Conservation (phyloP, 2,329 filamentous ascomycete genomes). For the Colletotrichum nymphaeae region DNA sequence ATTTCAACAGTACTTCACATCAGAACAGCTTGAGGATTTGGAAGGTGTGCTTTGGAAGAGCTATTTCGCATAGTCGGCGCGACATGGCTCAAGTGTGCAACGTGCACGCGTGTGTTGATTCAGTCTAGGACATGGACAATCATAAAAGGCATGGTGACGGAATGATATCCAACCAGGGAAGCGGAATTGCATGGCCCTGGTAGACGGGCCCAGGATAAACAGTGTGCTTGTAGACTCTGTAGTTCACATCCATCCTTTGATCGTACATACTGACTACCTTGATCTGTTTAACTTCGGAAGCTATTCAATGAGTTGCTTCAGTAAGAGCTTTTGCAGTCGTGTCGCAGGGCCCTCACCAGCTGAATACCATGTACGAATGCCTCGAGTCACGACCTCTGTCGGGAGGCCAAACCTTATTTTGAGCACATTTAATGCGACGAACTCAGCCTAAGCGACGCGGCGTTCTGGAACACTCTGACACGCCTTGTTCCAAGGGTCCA, state of each 20-base stretch:
- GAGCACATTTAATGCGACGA: background rate
- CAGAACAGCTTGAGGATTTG: constrained; percentile 93
- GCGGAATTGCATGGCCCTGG: constrained; percentile 5
- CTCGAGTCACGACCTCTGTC: background rate
- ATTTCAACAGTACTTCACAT: constrained; percentile 76
- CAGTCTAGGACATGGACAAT: background rate
- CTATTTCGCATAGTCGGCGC: constrained; percentile 81
- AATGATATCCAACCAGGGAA: constrained; percentile 22
- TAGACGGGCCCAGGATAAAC: constrained; percentile 23
- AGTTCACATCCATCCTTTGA: background rate
- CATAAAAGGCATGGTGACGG: constrained; percentile 9
- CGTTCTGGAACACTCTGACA: constrained; percentile 7
- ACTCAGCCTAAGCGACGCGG: background rate
- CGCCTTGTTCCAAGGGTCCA: background rate
- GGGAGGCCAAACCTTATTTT: background rate
- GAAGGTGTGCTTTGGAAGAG: constrained; percentile 99
- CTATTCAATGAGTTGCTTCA: too few relatives aligned
- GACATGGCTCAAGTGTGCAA: background rate
- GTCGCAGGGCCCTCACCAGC: background rate
- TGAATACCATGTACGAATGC: background rate
- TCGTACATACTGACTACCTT: background rate
- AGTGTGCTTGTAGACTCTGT: constrained; percentile 1
- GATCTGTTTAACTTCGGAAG: too few relatives aligned
- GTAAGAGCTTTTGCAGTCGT: too few relatives aligned
- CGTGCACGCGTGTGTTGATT: background rate